phyloP scores from a whole-genome alignment of 164 flowering plant genomes.

The Vitis riparia region DNA sequence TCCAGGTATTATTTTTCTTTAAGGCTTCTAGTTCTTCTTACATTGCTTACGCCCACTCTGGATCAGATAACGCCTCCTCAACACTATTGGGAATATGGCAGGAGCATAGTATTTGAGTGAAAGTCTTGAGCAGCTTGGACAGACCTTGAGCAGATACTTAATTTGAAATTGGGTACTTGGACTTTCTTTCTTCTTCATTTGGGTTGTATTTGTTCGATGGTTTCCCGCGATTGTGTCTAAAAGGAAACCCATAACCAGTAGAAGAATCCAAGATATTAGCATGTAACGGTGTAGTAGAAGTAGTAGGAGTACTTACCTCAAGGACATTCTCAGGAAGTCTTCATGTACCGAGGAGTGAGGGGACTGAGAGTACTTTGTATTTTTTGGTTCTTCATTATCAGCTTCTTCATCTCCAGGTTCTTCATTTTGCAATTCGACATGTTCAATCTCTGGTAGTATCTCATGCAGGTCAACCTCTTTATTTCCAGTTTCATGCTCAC shows the following conservation, averaged over 20 bases:
- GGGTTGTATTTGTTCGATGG: background rate
- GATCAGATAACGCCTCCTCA: background rate
- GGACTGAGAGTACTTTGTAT: background rate
- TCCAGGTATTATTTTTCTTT: too few relatives aligned
- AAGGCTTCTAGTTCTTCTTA: conserved; percentile 1
- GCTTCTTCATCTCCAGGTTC: background rate
- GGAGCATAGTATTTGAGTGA: background rate
- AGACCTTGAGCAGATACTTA: background rate
- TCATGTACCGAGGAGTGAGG: background rate
- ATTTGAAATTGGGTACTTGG: conserved; percentile 6
- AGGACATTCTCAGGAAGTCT: background rate
- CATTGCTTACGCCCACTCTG: background rate
- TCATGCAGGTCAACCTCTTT: background rate
- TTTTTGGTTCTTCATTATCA: background rate
- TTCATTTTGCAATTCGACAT: background rate
- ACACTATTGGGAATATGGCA: background rate
- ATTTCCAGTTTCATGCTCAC: background rate
- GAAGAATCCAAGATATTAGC: conserved; percentile 2
- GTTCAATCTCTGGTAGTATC: conserved; percentile 1
- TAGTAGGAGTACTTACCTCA: background rate
- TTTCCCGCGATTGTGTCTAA: background rate
- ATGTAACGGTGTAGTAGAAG: background rate
- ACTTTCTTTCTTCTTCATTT: background rate
- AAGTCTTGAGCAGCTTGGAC: background rate
- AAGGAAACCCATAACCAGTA: background rate